Conservation (phyloP, 805 yeast species). For the Danielia oregonensis region DNA sequence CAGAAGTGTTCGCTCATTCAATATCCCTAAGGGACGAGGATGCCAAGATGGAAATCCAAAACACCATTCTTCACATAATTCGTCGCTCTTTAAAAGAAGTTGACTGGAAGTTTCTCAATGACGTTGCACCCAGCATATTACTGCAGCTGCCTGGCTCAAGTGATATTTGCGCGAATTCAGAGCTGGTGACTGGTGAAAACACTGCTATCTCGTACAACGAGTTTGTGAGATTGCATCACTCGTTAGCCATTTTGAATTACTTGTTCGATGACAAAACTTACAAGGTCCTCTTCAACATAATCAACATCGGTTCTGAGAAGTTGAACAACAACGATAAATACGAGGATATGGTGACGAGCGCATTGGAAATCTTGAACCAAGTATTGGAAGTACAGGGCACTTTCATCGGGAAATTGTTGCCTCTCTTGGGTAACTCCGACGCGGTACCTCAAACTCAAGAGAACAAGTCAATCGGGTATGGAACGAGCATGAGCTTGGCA, state of each 20-base stretch:
- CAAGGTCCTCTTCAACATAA: conserved; percentile 51
- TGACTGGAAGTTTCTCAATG: conserved; percentile 45
- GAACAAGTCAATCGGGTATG: conserved; percentile 17
- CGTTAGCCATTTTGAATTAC: conserved; percentile 58
- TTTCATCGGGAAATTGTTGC: conserved; percentile 52
- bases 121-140: conserved; percentile 47
- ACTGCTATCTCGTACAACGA: conserved; percentile 13
- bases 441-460: conserved; percentile 2
- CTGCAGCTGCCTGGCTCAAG: conserved; percentile 19
- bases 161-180: conserved; percentile 20
- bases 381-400: conserved; percentile 55
- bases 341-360: conserved; percentile 33
- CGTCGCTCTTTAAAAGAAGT: conserved; percentile 31
- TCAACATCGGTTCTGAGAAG: conserved; percentile 58
- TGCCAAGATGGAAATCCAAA: conserved; percentile 47
- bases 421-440: conserved; percentile 43
- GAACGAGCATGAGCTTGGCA: conserved; percentile 27
- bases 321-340: conserved; percentile 40
- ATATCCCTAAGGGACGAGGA: conserved; percentile 27
- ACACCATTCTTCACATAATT: conserved; percentile 49
- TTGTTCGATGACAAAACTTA: conserved; percentile 59
- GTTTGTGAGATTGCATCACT: conserved; percentile 64
- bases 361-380: conserved; percentile 43
- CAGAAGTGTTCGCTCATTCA: conserved; percentile 60
- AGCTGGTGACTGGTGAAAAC: conserved; percentile 12